Evolutionary conservation across 208 protist genomes (phyloP).

Genomic region (Trypanosoma avium): DNA sequence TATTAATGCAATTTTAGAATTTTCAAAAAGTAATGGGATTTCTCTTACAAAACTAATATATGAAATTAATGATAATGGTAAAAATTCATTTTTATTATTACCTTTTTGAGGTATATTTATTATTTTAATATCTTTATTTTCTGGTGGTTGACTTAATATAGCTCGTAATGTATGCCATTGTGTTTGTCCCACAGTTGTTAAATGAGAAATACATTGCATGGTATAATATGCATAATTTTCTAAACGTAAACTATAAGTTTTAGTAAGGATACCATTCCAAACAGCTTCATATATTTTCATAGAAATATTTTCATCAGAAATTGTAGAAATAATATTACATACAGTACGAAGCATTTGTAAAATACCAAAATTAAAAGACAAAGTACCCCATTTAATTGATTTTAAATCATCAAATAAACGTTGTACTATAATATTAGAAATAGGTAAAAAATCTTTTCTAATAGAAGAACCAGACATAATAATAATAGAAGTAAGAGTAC

Average conservation of each 20-base stretch:
- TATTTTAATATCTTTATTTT: background rate
- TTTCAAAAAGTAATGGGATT: background rate
- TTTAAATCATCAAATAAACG: constrained; percentile 22
- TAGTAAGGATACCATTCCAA: constrained; percentile 23
- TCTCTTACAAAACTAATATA: background rate
- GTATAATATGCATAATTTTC: constrained; percentile 25
- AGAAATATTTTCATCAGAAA: constrained; percentile 13
- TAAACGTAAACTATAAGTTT: background rate
- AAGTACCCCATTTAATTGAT: constrained; percentile 3
- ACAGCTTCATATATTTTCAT: constrained; percentile 20
- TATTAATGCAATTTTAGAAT: background rate
- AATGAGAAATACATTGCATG: constrained; percentile 18
- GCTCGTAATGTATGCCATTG: constrained; percentile 15
- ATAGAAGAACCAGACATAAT: constrained; percentile 22
- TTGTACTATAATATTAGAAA: constrained; percentile 7
- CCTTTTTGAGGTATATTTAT: background rate
- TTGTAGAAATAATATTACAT: constrained; percentile 5
- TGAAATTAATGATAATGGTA: background rate
- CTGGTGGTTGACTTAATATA: background rate
- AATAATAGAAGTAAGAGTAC: constrained; percentile 15
- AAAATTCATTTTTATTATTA: background rate
- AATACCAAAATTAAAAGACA: constrained; percentile 24
- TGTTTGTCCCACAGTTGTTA: constrained; percentile 21
- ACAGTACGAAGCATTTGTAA: constrained; percentile 14
- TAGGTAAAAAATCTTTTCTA: constrained; percentile 1